Percentiles rank a stretch among this genome's conserved stretches.
Evolutionary conservation across 2,329 filamentous ascomycete species (phyloP).

Genomic region (Monosporascus cannonballus): DNA sequence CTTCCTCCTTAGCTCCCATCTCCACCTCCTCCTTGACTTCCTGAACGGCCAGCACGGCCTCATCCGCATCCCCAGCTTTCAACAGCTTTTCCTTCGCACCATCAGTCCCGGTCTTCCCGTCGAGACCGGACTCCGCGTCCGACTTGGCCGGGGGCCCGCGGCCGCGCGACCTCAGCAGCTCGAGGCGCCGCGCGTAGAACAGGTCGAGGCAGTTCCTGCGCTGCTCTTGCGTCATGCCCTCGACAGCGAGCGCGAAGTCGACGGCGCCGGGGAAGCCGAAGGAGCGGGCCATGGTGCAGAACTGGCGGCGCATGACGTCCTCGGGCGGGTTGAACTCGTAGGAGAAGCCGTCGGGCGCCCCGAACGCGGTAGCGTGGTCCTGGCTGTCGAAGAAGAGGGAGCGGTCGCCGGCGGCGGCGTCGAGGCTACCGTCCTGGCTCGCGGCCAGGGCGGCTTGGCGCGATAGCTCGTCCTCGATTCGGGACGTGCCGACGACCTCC

Average conservation of each 20-base stretch:
- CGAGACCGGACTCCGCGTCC: constrained; percentile 1
- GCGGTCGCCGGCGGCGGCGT: constrained; percentile 41
- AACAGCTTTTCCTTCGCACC: constrained; percentile 1
- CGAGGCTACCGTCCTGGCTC: constrained; percentile 37
- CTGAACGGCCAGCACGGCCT: neutral
- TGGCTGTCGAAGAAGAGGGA: constrained; percentile 53
- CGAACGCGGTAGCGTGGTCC: constrained; percentile 18
- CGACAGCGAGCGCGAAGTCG: constrained; percentile 85
- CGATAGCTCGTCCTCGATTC: constrained; percentile 80
- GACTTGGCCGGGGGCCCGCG: neutral
- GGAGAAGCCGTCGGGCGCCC: constrained; percentile 23
- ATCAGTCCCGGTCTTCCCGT: neutral
- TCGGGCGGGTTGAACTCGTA: constrained; percentile 65
- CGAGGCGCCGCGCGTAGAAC: constrained; percentile 69
- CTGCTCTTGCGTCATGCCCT: constrained; percentile 82
- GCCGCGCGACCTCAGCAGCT: constrained; percentile 33
- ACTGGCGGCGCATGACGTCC: constrained; percentile 72
- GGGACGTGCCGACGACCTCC: constrained; percentile 88
- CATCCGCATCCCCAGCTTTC: neutral
- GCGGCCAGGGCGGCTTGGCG: constrained; percentile 63
- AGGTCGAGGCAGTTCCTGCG: constrained; percentile 69
- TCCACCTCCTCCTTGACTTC: constrained; percentile 3
- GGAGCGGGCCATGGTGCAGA: constrained; percentile 80
- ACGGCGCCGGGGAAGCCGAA: constrained; percentile 71
- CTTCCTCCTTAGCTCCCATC: constrained; percentile 1